phyloP scores from a whole-genome alignment of 371 early-diverging fungal genomes.

The Saksenaea oblongispora region DNA sequence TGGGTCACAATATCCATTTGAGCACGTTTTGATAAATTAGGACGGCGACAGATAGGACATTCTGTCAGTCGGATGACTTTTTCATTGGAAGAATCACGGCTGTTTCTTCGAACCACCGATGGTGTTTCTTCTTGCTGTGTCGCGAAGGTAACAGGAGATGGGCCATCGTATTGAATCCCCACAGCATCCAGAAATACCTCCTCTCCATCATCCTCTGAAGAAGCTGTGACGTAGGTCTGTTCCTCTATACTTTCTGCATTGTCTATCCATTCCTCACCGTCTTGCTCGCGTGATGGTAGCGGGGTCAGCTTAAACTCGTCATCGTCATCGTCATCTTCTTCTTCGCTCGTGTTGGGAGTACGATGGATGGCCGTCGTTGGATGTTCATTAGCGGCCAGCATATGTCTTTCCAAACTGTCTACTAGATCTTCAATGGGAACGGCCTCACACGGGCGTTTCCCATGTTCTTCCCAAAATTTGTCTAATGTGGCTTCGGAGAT shows the following conservation, averaged over 20 bases:
- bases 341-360: slow-evolving; percentile 8
- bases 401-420: slow-evolving; percentile 60
- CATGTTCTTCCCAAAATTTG: slow-evolving; percentile 59
- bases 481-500: slow-evolving; percentile 70
- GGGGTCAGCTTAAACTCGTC: background rate
- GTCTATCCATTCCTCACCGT: slow-evolving; percentile 4
- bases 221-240: background rate
- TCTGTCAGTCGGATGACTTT: slow-evolving; percentile 63
- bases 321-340: slow-evolving; percentile 15
- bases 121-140: background rate
- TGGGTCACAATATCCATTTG: slow-evolving; percentile 83
- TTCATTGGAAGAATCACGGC: slow-evolving; percentile 39
- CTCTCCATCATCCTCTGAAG: slow-evolving; percentile 16
- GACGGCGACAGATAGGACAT: slow-evolving; percentile 77
- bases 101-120: background rate
- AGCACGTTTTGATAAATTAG: slow-evolving; percentile 53
- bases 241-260: slow-evolving; percentile 8
- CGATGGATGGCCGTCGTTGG: slow-evolving; percentile 10
- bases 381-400: slow-evolving; percentile 24
- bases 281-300: slow-evolving; percentile 7
- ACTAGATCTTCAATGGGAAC: slow-evolving; percentile 69
- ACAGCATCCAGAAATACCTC: slow-evolving; percentile 21
- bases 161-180: slow-evolving; percentile 18
- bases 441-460: slow-evolving; percentile 63
- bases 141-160: slow-evolving; percentile 1